Percentiles rank a stretch among this genome's conserved stretches.
These are phyloP conservation scores for Achaetomiella virescens DNA, from an alignment of 495 filamentous ascomycete species.

Conservation along the genomic window DNA sequence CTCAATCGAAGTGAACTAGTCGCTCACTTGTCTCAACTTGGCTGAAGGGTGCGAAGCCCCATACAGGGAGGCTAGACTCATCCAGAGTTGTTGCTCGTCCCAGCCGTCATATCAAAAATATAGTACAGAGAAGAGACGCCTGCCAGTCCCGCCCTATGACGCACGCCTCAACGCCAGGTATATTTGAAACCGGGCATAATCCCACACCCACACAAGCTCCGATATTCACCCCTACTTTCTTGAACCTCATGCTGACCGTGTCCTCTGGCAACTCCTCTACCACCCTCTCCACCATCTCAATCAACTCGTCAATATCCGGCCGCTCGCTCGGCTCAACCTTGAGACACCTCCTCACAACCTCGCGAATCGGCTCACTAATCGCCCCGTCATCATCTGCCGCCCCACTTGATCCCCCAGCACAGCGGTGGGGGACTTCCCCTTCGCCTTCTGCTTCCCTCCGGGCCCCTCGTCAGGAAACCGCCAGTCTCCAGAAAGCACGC, in stretches of 20 bases:
- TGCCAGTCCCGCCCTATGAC: neutral
- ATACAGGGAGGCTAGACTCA: neutral
- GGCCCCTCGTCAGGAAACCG: constrained; percentile 79
- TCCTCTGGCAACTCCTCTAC: constrained; percentile 72
- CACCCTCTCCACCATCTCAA: constrained; percentile 67
- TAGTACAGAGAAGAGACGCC: neutral
- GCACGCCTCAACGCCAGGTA: constrained; percentile 5
- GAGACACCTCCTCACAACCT: constrained; percentile 81
- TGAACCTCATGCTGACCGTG: constrained; percentile 34
- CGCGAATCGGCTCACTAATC: constrained; percentile 72
- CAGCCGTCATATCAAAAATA: neutral
- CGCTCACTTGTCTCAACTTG: too few relatives aligned
- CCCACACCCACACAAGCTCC: neutral
- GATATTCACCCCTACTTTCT: neutral
- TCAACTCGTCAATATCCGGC: constrained; percentile 86
- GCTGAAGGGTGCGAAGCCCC: too few relatives aligned
- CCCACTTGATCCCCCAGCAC: constrained; percentile 15
- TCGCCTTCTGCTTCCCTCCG: constrained; percentile 48
- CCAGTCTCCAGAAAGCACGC: constrained; percentile 88
- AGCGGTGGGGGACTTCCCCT: constrained; percentile 32
- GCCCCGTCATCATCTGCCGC: constrained; percentile 21
- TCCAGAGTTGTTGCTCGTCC: neutral
- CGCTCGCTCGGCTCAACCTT: constrained; percentile 88
- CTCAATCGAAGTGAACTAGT: too few relatives aligned
- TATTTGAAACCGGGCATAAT: neutral